Conservation (phyloP, 306 rosid species). For the Cucumis hystrix region DNA sequence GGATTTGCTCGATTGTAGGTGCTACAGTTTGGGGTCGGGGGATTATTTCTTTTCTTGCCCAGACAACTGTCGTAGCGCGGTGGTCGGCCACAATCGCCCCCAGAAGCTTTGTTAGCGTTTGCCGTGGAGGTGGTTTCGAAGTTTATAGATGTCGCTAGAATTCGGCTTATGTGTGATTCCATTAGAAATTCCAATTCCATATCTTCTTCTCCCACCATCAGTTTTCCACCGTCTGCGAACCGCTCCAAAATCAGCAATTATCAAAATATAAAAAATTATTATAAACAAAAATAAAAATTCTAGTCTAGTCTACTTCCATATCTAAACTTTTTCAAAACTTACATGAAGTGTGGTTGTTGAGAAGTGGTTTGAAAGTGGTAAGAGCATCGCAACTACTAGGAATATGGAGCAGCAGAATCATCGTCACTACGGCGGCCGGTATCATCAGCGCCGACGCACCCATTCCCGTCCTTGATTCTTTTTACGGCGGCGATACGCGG, state of each 20-base stretch:
- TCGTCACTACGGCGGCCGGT: background rate
- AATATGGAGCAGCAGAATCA: background rate
- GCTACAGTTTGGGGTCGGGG: background rate
- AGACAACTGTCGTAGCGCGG: slow-evolving; percentile 8
- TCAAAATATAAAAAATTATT: too few relatives aligned
- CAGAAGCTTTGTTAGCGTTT: background rate
- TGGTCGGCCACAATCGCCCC: background rate
- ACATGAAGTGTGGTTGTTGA: background rate
- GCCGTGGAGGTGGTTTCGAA: background rate
- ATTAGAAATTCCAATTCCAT: background rate
- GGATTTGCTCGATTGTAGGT: background rate
- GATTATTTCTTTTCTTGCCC: background rate
- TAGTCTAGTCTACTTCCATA: too few relatives aligned
- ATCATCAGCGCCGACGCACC: background rate
- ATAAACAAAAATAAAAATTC: too few relatives aligned
- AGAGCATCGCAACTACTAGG: background rate
- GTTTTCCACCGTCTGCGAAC: background rate
- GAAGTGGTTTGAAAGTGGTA: background rate
- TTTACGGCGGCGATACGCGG: background rate
- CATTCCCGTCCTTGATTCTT: background rate
- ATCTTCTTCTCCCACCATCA: background rate
- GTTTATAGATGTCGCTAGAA: background rate
- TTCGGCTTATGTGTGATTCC: background rate
- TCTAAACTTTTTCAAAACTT: background rate
- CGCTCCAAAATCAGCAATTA: background rate